A percentile compares a stretch with the other conserved stretches of the same genome.
Evolutionary conservation across 2,329 filamentous ascomycete genomes (phyloP).

Genomic region (Fusarium caatingaense): DNA sequence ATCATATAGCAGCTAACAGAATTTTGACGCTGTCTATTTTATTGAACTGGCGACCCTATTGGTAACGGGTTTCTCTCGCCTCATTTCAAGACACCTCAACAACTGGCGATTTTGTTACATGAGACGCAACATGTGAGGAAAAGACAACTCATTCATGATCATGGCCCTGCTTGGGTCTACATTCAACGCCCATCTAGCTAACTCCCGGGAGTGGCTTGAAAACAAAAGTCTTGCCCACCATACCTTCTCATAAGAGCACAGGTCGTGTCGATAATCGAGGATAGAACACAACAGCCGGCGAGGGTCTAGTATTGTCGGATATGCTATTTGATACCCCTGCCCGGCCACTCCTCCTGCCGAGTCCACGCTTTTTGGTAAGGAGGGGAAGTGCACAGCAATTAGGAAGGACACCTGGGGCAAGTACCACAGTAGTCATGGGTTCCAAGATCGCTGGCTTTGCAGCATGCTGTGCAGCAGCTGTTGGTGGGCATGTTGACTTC

Average conservation of each 20-base stretch:
- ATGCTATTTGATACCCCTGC: not conserved
- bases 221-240: not conserved
- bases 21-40: not conserved
- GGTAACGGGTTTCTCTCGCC: not conserved
- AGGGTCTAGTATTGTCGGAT: not conserved
- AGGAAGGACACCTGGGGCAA: slow-evolving; percentile 46
- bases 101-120: not conserved
- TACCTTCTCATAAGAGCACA: not conserved
- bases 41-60: not conserved
- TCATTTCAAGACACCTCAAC: not conserved
- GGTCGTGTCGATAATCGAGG: not conserved
- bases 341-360: not conserved
- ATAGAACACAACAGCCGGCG: not conserved
- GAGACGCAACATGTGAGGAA: not conserved
- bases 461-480: slow-evolving; percentile 47
- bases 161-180: not conserved
- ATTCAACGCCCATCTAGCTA: not conserved
- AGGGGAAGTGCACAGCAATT: slow-evolving; percentile 1
- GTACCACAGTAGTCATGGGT: slow-evolving; percentile 51
- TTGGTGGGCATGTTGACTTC: slow-evolving; percentile 37
- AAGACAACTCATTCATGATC: not conserved
- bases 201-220: not conserved
- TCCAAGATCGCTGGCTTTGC: slow-evolving; percentile 49
- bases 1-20: not conserved
- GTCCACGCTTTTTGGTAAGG: not conserved